Conservation (phyloP, 305 asterid species). For the Plantago coronopus region DNA sequence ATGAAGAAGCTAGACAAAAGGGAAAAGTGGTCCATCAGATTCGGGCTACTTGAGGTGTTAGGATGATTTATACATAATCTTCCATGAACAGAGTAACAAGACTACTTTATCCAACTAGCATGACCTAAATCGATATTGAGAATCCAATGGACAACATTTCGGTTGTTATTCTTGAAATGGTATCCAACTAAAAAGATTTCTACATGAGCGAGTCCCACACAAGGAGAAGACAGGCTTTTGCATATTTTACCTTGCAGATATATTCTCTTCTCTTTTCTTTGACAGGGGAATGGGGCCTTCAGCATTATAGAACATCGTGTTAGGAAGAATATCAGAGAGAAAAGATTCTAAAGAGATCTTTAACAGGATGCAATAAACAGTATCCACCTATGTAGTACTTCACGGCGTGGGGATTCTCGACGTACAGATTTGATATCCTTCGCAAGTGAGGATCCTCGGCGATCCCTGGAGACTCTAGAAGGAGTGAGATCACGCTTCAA, state of each 20-base stretch:
- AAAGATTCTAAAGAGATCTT: slow-evolving; percentile 60
- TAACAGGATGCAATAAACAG: slow-evolving; percentile 55
- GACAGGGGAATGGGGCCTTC: slow-evolving; percentile 98
- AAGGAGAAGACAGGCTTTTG: slow-evolving; percentile 45
- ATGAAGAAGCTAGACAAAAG: slow-evolving; percentile 10
- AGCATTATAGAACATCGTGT: slow-evolving; percentile 77
- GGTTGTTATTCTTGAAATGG: slow-evolving; percentile 23
- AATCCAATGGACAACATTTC: slow-evolving; percentile 13
- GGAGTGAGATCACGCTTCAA: slow-evolving; percentile 70
- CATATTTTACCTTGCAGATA: slow-evolving; percentile 87
- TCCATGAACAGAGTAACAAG: slow-evolving; percentile 24
- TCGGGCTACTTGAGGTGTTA: slow-evolving; percentile 14
- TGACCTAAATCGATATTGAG: slow-evolving; percentile 21
- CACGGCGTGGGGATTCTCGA: slow-evolving; percentile 83
- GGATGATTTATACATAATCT: slow-evolving; percentile 19
- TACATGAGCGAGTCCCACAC: slow-evolving; percentile 32
- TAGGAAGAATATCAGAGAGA: slow-evolving; percentile 67
- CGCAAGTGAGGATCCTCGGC: slow-evolving; percentile 63
- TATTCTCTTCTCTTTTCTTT: slow-evolving; percentile 93
- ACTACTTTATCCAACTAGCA: slow-evolving; percentile 23
- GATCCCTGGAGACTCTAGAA: slow-evolving; percentile 74
- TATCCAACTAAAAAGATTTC: slow-evolving; percentile 23
- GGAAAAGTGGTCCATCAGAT: slow-evolving; percentile 18
- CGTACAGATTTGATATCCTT: slow-evolving; percentile 67
- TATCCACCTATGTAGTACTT: slow-evolving; percentile 88